Conservation (phyloP, 129 eudicot species). For the Tagetes erecta region DNA sequence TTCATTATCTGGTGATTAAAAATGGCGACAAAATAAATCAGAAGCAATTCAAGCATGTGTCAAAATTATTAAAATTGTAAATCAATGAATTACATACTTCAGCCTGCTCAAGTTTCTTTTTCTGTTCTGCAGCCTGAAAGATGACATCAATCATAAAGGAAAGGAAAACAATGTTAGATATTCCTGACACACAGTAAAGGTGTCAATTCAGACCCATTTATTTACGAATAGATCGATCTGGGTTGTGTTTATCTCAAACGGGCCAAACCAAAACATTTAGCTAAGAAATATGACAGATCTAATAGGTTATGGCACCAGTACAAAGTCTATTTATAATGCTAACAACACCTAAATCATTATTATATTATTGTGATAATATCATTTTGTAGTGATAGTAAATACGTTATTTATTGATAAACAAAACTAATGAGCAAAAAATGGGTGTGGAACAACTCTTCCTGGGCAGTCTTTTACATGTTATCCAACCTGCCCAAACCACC, state of each 20-base stretch:
- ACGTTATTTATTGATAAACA: neutral
- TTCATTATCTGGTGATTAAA: slow-evolving; percentile 32
- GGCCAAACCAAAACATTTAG: neutral
- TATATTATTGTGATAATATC: neutral
- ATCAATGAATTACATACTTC: slow-evolving; percentile 38
- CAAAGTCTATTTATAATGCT: neutral
- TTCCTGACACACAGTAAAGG: neutral
- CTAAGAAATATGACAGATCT: neutral
- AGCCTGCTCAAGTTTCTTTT: slow-evolving; percentile 50
- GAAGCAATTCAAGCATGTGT: neutral
- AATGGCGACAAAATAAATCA: neutral
- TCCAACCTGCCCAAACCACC: neutral
- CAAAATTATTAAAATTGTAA: neutral
- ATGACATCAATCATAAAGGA: slow-evolving; percentile 13
- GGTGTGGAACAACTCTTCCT: neutral
- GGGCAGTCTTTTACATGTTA: neutral
- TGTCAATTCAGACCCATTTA: neutral
- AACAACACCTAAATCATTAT: neutral
- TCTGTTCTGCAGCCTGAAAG: slow-evolving; percentile 56
- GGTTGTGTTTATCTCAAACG: neutral
- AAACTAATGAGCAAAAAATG: neutral
- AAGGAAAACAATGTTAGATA: slow-evolving; percentile 10
- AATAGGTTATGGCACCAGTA: neutral
- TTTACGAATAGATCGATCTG: neutral
- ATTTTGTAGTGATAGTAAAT: neutral